Conservation (phyloP, 441 rosid genomes). For the Monsonia emarginata region DNA sequence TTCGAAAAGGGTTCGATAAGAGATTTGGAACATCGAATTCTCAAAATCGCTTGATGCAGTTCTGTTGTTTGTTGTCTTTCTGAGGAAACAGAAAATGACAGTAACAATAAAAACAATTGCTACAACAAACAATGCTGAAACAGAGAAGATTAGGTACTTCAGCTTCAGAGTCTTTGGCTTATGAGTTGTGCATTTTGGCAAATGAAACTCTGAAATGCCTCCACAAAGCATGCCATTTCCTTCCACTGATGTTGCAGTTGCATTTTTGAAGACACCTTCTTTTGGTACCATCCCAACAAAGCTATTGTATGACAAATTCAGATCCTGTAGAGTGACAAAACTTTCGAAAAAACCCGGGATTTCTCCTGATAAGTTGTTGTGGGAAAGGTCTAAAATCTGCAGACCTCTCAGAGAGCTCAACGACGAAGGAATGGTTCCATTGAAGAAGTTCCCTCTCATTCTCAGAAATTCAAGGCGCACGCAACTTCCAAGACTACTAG, state of each 20-base stretch:
- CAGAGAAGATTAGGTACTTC: neutral
- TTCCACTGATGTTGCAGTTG: conserved; percentile 11
- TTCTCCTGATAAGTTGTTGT: conserved; percentile 17
- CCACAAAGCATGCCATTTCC: conserved; percentile 26
- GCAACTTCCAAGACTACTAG: conserved; percentile 15
- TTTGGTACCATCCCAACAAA: conserved; percentile 19
- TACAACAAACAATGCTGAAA: neutral
- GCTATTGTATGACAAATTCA: conserved; percentile 22
- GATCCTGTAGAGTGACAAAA: neutral
- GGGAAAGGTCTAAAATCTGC: conserved; percentile 15
- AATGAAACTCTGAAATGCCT: conserved; percentile 17
- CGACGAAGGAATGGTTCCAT: conserved; percentile 18
- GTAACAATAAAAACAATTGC: neutral
- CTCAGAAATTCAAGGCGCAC: conserved; percentile 4
- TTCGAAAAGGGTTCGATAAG: conserved; percentile 6
- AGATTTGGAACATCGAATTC: neutral
- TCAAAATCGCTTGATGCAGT: neutral
- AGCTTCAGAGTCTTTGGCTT: neutral
- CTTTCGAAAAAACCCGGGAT: conserved; percentile 17
- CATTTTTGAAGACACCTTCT: conserved; percentile 22
- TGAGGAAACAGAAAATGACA: neutral
- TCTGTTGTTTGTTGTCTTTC: neutral
- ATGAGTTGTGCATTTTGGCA: conserved; percentile 14
- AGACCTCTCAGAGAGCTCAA: conserved; percentile 17
- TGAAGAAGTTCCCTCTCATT: conserved; percentile 21